These are phyloP conservation scores for Trichosanthes cucumerina DNA, from an alignment of 306 rosid genomes.

Conservation along the genomic window DNA sequence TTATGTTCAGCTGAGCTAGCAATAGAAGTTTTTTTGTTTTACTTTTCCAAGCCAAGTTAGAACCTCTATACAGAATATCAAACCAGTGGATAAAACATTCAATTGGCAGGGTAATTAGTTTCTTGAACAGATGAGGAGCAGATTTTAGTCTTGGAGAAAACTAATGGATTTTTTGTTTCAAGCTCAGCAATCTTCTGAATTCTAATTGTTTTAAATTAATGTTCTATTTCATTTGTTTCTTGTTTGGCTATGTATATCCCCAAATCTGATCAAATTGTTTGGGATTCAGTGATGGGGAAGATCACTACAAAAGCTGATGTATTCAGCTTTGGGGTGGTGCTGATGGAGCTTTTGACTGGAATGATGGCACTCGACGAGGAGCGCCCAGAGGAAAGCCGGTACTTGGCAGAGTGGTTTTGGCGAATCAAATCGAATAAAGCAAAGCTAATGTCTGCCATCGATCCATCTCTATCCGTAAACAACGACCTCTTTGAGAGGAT, in stretches of 20 bases:
- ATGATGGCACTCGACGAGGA: constrained; percentile 63
- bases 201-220: not conserved
- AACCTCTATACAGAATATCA: not conserved
- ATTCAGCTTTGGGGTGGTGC: constrained; percentile 70
- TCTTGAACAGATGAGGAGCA: not conserved
- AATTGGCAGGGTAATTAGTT: not conserved
- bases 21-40: not conserved
- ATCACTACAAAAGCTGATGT: constrained; percentile 79
- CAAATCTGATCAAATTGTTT: not conserved
- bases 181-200: not conserved
- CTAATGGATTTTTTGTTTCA: not conserved
- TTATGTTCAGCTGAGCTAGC: not conserved
- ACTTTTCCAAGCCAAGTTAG: not conserved
- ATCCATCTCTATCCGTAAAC: constrained; percentile 35
- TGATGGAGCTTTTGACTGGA: constrained; percentile 76
- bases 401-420: constrained; percentile 79
- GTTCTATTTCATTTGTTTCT: not conserved
- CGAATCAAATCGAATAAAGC: constrained; percentile 46
- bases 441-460: constrained; percentile 50
- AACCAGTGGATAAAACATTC: not conserved
- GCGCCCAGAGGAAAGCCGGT: constrained; percentile 69
- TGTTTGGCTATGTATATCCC: not conserved
- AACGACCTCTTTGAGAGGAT: constrained; percentile 31
- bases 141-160: not conserved
- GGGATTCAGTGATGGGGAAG: constrained; percentile 74